phyloP scores from a whole-genome alignment of 768 basidiomycete species.

The Suillus luteus region DNA sequence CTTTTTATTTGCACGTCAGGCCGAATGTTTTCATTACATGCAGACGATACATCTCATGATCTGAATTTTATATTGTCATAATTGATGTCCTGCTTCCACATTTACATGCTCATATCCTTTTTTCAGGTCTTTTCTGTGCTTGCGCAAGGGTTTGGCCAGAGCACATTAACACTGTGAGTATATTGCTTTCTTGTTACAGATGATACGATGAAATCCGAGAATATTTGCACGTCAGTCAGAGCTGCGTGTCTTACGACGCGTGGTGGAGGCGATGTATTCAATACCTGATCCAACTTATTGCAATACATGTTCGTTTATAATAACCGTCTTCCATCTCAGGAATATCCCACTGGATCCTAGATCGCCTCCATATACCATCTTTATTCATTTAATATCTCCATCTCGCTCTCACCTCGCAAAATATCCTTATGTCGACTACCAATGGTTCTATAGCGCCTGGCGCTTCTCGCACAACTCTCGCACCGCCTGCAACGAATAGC shows the following conservation, averaged over 20 bases:
- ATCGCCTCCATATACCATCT: background rate
- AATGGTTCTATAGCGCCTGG: constrained; percentile 34
- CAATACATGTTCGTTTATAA: background rate
- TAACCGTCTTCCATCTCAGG: constrained; percentile 3
- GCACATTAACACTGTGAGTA: background rate
- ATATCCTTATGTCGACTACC: constrained; percentile 34
- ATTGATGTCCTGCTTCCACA: background rate
- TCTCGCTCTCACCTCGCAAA: constrained; percentile 33
- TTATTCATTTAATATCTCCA: constrained; percentile 10
- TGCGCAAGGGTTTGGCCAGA: background rate
- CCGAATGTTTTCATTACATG: constrained; percentile 32
- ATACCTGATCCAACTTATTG: constrained; percentile 40
- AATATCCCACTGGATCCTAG: background rate
- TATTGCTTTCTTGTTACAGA: background rate
- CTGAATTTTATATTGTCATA: constrained; percentile 8
- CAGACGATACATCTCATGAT: constrained; percentile 13
- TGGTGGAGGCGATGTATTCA: constrained; percentile 44
- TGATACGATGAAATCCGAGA: constrained; percentile 44
- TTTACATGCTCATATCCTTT: background rate
- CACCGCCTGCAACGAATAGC: constrained; percentile 35
- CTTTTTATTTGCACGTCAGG: constrained; percentile 48
- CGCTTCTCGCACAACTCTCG: constrained; percentile 29
- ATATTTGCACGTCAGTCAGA: constrained; percentile 71
- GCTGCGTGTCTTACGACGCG: constrained; percentile 27
- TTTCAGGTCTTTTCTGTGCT: constrained; percentile 1